A percentile compares a stretch with the other conserved stretches of the same genome.
Conservation (phyloP, 2,329 filamentous ascomycete genomes). For the Knoxdaviesia proteae region DNA sequence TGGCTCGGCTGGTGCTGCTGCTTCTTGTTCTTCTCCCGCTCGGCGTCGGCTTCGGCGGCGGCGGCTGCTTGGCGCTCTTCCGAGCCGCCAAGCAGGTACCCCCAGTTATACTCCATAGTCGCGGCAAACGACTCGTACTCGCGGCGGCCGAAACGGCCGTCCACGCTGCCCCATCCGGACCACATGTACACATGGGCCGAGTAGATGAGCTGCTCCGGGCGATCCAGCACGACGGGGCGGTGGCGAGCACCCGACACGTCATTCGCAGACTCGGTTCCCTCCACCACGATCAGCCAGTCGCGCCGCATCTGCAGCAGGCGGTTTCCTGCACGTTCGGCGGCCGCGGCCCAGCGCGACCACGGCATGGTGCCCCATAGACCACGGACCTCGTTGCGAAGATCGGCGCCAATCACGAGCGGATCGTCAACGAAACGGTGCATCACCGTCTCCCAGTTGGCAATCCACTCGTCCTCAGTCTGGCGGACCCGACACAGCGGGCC, state of each 20-base stretch:
- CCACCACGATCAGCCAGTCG: conserved; percentile 47
- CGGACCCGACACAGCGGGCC: conserved; percentile 35
- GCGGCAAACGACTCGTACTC: conserved; percentile 39
- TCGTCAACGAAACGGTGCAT: conserved; percentile 39
- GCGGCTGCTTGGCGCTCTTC: conserved; percentile 12
- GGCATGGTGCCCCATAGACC: conserved; percentile 49
- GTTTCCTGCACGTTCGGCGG: conserved; percentile 42
- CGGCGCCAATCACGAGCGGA: conserved; percentile 41
- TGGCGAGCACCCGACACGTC: conserved; percentile 34
- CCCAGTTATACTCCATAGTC: conserved; percentile 46
- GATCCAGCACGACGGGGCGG: conserved; percentile 35
- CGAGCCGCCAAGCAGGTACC: conserved; percentile 34
- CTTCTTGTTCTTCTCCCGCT: too few relatives aligned
- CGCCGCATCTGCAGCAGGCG: conserved; percentile 34
- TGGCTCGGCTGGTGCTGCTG: background rate
- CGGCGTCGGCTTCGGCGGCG: too few relatives aligned
- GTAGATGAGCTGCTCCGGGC: conserved; percentile 38
- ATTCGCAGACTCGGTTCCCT: conserved; percentile 46
- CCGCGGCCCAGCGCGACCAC: conserved; percentile 42
- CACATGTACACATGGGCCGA: conserved; percentile 48
- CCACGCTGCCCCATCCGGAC: conserved; percentile 46
- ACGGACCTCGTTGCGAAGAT: conserved; percentile 48
- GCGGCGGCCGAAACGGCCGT: conserved; percentile 38
- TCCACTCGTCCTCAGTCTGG: conserved; percentile 46
- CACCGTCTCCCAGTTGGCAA: conserved; percentile 42